Percentiles rank a stretch among this genome's conserved stretches.
phyloP scores from a whole-genome alignment of 1,284 basidiomycete genomes.

The Puccinia triticina region DNA sequence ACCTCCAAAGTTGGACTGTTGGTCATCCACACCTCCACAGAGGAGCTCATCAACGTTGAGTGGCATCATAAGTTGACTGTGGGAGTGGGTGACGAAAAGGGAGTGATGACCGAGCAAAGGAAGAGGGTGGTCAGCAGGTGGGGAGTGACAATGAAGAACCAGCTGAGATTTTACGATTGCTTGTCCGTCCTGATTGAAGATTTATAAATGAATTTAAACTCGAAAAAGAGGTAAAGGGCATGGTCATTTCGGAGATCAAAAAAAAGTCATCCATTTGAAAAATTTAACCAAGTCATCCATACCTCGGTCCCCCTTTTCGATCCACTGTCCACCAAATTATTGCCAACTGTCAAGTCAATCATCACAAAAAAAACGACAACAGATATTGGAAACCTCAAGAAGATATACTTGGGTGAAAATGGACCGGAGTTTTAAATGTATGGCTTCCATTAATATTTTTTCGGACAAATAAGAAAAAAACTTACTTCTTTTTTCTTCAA shows the following conservation, averaged over 20 bases:
- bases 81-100: not conserved
- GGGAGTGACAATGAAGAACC: too few relatives aligned
- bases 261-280: too few relatives aligned
- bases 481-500: not conserved
- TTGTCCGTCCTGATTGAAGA: too few relatives aligned
- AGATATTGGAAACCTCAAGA: not conserved
- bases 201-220: not conserved
- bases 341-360: not conserved
- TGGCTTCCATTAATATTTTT: not conserved
- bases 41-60: not conserved
- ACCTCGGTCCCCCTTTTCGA: not conserved
- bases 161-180: too few relatives aligned
- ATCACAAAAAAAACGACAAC: not conserved
- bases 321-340: not conserved
- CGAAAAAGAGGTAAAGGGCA: not conserved
- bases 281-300: not conserved
- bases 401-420: not conserved
- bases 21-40: not conserved
- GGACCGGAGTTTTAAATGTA: not conserved
- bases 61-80: not conserved
- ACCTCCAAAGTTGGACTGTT: not conserved
- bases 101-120: not conserved
- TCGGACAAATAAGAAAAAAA: not conserved
- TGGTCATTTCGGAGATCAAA: not conserved
- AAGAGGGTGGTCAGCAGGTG: not conserved